Evolutionary conservation across 345 rosid genomes (phyloP), one percentile per base, ranked within the genome.

Genomic region (Acer saccharum): DNA sequence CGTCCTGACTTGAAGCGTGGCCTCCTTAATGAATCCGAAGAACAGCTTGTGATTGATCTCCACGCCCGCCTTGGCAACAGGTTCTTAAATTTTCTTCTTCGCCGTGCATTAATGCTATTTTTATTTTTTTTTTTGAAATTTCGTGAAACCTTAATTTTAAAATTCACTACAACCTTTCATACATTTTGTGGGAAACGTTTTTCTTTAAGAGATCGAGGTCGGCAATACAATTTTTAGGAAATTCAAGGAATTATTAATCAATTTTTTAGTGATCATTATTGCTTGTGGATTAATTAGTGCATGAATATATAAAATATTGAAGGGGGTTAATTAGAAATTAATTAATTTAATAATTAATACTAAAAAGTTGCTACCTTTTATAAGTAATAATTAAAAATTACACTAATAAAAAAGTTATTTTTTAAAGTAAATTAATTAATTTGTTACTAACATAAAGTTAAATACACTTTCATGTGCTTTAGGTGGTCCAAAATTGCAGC

Each of bases 401-500:
- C 11, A 35, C 1, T 35, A 35, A 35, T 35, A 35, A 35, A 4
- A 35, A 35, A 4, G 39, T 35, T 35, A 0, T 35, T 35, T 35
- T 35, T 35, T 29, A 29, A 3, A 60, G n/a, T 8, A 6, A 60
- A 52, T 25, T 14, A 8, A 12, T 54, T 52, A 14, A 4, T 29
- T 71, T 52, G 17, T 48, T 68, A 1, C 27, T 65, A 27, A 32
- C 55, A 16, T 57, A 13, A 60, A 21, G 2, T 43, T 20, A 60
- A 20, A 60, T 25, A 54, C 6, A 16, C 4, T 54, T 39, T 77
- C 25, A 21, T 50, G 11, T 71, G 48, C 39, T 66, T 21, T 77
- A 92, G 97, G 87, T 91, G 97, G 97, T 93, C 98, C 43, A 91
- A 90, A 76, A 93, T 91, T 69, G 98, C 98, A 12, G 88, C 90